phyloP scores from a whole-genome alignment of 345 rosid species.

The Bruguiera parviflora region DNA sequence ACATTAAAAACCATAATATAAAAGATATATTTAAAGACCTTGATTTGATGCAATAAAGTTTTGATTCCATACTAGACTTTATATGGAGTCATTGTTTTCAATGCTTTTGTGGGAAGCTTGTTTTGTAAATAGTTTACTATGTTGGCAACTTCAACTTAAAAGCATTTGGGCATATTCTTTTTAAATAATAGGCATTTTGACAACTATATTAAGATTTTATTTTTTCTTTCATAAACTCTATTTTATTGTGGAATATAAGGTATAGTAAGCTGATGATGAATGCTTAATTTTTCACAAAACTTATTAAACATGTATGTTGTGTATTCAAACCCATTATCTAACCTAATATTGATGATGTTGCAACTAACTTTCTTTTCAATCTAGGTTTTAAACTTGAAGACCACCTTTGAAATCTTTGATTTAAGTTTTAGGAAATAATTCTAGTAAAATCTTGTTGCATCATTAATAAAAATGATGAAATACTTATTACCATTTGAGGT shows the following conservation, averaged over 20 bases:
- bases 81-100: no score
- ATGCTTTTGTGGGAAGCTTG: no score
- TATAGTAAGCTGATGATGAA: no score
- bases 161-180: no score
- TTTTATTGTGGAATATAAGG: no score
- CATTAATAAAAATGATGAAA: background rate
- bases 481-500: background rate
- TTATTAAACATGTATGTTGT: background rate
- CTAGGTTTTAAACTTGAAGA: background rate
- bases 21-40: background rate
- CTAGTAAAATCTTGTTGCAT: background rate
- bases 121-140: no score
- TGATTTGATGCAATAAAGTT: background rate
- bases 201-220: no score
- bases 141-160: accelerated
- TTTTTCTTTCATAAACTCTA: no score
- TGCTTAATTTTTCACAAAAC: background rate
- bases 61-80: no score
- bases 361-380: background rate
- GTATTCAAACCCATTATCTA: background rate
- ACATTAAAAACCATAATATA: background rate
- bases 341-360: background rate
- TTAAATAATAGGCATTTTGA: no score
- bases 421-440: background rate
- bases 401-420: background rate